A percentile compares a stretch with the other conserved stretches of the same genome.
Evolutionary conservation across 345 rosid genomes (phyloP).

Genomic region (Lepidium didymum): DNA sequence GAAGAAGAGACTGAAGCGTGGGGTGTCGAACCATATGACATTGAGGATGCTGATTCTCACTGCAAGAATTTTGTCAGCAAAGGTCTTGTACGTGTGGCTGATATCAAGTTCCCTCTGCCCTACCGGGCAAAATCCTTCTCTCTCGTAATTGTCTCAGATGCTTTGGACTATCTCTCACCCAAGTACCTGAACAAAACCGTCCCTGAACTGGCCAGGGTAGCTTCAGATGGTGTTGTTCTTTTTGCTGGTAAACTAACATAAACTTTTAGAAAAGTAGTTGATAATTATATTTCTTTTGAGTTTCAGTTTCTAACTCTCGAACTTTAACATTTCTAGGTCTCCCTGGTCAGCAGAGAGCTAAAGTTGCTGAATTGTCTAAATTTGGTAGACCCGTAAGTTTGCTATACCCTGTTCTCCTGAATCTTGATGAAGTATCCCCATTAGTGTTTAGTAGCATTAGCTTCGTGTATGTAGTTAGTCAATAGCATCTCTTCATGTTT

Average conservation of each 20-base stretch:
- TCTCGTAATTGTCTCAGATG: constrained; percentile 89
- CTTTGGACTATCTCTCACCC: constrained; percentile 86
- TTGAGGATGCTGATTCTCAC: constrained; percentile 78
- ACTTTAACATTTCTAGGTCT: constrained; percentile 35
- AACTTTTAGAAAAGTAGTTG: not conserved
- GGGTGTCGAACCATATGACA: constrained; percentile 97
- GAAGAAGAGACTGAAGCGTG: constrained; percentile 93
- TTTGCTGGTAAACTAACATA: constrained; percentile 56
- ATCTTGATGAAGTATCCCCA: not conserved
- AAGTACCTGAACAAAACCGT: constrained; percentile 89
- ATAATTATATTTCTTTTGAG: not conserved
- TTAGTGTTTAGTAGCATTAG: not conserved
- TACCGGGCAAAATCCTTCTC: constrained; percentile 88
- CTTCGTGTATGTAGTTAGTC: not conserved
- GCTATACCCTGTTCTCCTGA: not conserved
- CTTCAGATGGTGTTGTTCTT: constrained; percentile 64
- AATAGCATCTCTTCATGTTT: constrained; percentile 2
- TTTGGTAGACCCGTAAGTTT: constrained; percentile 84
- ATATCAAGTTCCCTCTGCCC: constrained; percentile 84
- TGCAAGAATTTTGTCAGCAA: constrained; percentile 79
- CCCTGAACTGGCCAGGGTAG: constrained; percentile 85
- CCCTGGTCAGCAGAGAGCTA: constrained; percentile 83
- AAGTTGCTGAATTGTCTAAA: constrained; percentile 76
- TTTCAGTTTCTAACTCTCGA: not conserved
- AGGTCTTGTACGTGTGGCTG: constrained; percentile 90